Evolutionary conservation across 805 yeast species (phyloP).

Genomic region (Metschnikowia lunata): DNA sequence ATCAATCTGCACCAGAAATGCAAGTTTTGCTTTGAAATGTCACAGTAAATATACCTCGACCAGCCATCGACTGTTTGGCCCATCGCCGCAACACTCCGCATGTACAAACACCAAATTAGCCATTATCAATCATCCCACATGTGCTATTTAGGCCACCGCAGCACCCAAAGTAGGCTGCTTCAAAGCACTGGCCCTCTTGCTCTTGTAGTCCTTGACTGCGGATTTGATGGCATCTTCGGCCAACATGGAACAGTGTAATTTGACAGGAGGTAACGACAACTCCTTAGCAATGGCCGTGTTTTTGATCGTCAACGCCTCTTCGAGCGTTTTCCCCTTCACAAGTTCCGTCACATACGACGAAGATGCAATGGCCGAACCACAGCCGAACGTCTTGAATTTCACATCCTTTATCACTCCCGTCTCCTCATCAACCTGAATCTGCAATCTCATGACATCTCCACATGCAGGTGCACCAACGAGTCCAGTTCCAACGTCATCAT

Average conservation of each 20-base stretch:
- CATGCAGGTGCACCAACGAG: slow-evolving; percentile 99
- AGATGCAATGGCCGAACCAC: slow-evolving; percentile 97
- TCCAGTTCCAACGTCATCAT: slow-evolving; percentile 86
- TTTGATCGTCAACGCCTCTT: slow-evolving; percentile 89
- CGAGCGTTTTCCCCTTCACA: slow-evolving; percentile 90
- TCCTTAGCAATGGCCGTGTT: slow-evolving; percentile 95
- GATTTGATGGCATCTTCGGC: slow-evolving; percentile 98
- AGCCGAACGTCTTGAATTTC: slow-evolving; percentile 98
- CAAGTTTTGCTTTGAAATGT: too few species aligned
- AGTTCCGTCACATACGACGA: slow-evolving; percentile 92
- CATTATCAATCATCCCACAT: too few species aligned
- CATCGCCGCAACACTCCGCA: too few species aligned
- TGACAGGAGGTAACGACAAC: slow-evolving; percentile 92
- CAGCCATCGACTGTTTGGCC: too few species aligned
- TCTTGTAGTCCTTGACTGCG: slow-evolving; percentile 90
- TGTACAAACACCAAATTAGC: too few species aligned
- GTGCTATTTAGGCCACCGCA: slow-evolving; percentile 4
- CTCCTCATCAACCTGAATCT: slow-evolving; percentile 85
- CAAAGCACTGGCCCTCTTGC: slow-evolving; percentile 54
- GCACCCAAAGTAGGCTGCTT: slow-evolving; percentile 55
- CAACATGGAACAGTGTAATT: slow-evolving; percentile 95
- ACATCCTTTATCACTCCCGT: slow-evolving; percentile 92
- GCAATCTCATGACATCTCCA: slow-evolving; percentile 98
- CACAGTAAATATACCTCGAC: too few species aligned
- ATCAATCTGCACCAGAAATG: too few species aligned